Percentiles rank a stretch among this genome's conserved stretches.
Evolutionary conservation across 257 asterid genomes (phyloP).

Genomic region (Solanum clarkiae): DNA sequence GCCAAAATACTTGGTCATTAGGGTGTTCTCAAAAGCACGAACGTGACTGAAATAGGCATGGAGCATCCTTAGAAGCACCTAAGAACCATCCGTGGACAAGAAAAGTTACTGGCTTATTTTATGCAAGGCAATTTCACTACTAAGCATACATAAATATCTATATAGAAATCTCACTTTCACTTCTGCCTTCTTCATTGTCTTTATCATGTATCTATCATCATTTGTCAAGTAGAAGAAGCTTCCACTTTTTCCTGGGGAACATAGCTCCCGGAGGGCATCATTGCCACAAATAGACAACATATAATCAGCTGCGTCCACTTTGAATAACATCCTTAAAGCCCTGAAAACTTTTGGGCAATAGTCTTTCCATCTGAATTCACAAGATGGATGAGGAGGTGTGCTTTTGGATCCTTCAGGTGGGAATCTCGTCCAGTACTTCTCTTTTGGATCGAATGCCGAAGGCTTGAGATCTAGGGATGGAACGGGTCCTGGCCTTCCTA

Average conservation of each 20-base stretch:
- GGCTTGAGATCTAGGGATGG: conserved; percentile 3
- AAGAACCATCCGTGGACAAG: not conserved
- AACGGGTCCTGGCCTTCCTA: conserved; percentile 1
- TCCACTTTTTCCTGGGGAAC: conserved; percentile 8
- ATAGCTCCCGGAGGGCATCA: conserved; percentile 4
- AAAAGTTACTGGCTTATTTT: not conserved
- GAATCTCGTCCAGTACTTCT: conserved; percentile 2
- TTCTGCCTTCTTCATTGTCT: conserved; percentile 9
- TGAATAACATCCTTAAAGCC: conserved; percentile 7
- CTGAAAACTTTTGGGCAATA: conserved; percentile 7
- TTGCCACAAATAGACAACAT: conserved; percentile 3
- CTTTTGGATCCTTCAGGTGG: conserved; percentile 7
- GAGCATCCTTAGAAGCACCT: conserved; percentile 38
- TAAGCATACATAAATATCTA: not conserved
- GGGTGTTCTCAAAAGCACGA: not conserved
- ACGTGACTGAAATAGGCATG: conserved; percentile 34
- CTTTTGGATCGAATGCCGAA: conserved; percentile 1
- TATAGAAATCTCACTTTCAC: conserved; percentile 1
- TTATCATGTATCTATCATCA: conserved; percentile 6
- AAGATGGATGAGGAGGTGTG: not conserved
- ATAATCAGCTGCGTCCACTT: conserved; percentile 3
- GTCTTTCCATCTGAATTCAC: conserved; percentile 9
- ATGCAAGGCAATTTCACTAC: not conserved
- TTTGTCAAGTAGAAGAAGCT: not conserved
- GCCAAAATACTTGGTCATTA: conserved; percentile 32